A percentile compares a stretch with the other conserved stretches of the same genome.
phyloP scores from a whole-genome alignment of 75 land plant genomes.

The Selaginella moellendorffii region DNA sequence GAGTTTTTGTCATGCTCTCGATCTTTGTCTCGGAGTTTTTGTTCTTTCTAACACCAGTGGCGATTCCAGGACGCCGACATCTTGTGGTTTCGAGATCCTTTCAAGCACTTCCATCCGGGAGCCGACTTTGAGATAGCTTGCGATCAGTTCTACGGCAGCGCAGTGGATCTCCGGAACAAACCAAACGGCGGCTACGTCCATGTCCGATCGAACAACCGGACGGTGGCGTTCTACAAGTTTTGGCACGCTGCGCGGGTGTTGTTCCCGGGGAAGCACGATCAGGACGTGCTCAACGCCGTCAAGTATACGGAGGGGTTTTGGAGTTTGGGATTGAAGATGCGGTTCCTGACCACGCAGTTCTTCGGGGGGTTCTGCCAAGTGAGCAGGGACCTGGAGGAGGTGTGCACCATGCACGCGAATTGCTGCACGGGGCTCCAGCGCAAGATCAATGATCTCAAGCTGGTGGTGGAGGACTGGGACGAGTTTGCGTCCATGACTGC shows the following conservation, averaged over 20 bases:
- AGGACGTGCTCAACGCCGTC: background rate
- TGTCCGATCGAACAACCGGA: background rate
- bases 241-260: background rate
- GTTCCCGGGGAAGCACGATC: background rate
- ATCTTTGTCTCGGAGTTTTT: background rate
- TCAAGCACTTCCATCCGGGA: background rate
- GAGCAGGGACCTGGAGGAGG: background rate
- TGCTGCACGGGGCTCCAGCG: background rate
- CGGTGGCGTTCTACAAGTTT: background rate
- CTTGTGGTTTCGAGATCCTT: background rate
- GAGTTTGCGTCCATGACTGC: background rate
- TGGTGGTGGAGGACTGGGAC: background rate
- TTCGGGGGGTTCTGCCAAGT: constrained; percentile 6
- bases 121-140: background rate
- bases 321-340: background rate
- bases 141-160: background rate
- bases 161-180: background rate
- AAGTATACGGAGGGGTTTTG: background rate
- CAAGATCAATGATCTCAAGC: constrained; percentile 3
- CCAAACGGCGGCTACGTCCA: background rate
- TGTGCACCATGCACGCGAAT: constrained; percentile 10
- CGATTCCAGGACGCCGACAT: background rate
- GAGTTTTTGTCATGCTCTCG: background rate
- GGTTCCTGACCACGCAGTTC: background rate
- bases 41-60: background rate